Evolutionary conservation across 1,284 basidiomycete genomes (phyloP).

Genomic region (Schizophyllum commune): DNA sequence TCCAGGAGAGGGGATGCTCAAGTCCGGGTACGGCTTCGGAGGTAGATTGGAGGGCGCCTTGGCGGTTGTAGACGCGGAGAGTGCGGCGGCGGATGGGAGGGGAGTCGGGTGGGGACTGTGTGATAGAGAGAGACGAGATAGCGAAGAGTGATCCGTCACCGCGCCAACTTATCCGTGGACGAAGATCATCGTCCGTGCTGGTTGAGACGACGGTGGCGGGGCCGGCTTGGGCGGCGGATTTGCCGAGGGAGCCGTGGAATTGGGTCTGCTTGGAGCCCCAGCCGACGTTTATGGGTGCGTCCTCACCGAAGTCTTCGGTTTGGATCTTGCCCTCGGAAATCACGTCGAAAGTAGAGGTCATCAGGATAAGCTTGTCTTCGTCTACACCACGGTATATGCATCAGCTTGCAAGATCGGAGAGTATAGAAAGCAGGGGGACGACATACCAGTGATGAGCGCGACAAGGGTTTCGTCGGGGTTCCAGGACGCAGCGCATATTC

Average conservation of each 20-base stretch:
- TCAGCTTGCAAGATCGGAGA: background rate
- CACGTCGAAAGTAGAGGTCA: conserved; percentile 87
- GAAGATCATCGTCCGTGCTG: conserved; percentile 67
- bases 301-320: conserved; percentile 80
- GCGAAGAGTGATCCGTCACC: conserved; percentile 89
- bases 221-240: conserved; percentile 63
- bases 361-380: conserved; percentile 77
- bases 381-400: conserved; percentile 29
- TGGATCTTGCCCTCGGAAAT: conserved; percentile 74
- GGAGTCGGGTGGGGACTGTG: conserved; percentile 7
- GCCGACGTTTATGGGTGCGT: conserved; percentile 89
- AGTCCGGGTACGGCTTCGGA: conserved; percentile 80
- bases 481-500: conserved; percentile 81
- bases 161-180: conserved; percentile 84
- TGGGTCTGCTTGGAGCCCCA: conserved; percentile 98
- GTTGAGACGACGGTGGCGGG: conserved; percentile 35
- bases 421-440: background rate
- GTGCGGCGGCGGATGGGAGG: conserved; percentile 33
- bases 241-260: conserved; percentile 95
- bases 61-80: conserved; percentile 78
- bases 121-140: conserved; percentile 60
- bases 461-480: conserved; percentile 87
- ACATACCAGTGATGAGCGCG: conserved; percentile 67
- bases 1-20: conserved; percentile 79
- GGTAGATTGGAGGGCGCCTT: conserved; percentile 76